Evolutionary conservation across 768 basidiomycete genomes (phyloP).

Genomic region (Pholiota molesta): DNA sequence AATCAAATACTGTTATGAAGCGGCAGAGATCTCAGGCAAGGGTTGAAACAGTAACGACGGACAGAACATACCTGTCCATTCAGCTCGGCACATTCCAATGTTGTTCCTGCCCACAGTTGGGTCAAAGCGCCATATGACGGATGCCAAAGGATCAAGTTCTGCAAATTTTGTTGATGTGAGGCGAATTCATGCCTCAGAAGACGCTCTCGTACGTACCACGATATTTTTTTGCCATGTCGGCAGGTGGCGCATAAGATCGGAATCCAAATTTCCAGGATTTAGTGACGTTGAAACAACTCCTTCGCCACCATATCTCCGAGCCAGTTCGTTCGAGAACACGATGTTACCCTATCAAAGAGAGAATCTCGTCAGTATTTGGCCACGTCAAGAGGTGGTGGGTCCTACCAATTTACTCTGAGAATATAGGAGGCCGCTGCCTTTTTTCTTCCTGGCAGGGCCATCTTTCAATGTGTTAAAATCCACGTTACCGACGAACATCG

Average conservation of each 20-base stretch:
- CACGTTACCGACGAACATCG: slow-evolving; percentile 30
- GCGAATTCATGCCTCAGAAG: neutral
- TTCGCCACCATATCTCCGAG: slow-evolving; percentile 42
- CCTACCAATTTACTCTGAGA: slow-evolving; percentile 44
- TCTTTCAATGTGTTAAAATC: slow-evolving; percentile 43
- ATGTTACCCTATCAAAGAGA: slow-evolving; percentile 40
- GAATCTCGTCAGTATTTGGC: neutral
- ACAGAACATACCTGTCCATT: slow-evolving; percentile 45
- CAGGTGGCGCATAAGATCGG: slow-evolving; percentile 37
- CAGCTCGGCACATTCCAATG: slow-evolving; percentile 38
- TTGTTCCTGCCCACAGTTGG: slow-evolving; percentile 54
- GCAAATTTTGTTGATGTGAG: neutral
- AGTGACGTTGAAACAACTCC: slow-evolving; percentile 45
- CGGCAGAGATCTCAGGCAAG: neutral
- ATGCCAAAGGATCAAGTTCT: slow-evolving; percentile 30
- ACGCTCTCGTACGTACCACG: slow-evolving; percentile 12
- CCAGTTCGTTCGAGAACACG: slow-evolving; percentile 45
- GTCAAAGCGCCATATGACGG: slow-evolving; percentile 48
- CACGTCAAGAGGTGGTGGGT: neutral
- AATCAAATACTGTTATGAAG: slow-evolving; percentile 36
- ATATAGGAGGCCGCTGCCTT: slow-evolving; percentile 28
- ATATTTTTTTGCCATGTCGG: slow-evolving; percentile 13
- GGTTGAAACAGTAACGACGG: neutral
- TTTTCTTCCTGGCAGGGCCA: slow-evolving; percentile 35
- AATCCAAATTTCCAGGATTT: slow-evolving; percentile 47